Evolutionary conservation across 2,329 filamentous ascomycete genomes (phyloP).

Genomic region (Plectosphaerella plurivora): DNA sequence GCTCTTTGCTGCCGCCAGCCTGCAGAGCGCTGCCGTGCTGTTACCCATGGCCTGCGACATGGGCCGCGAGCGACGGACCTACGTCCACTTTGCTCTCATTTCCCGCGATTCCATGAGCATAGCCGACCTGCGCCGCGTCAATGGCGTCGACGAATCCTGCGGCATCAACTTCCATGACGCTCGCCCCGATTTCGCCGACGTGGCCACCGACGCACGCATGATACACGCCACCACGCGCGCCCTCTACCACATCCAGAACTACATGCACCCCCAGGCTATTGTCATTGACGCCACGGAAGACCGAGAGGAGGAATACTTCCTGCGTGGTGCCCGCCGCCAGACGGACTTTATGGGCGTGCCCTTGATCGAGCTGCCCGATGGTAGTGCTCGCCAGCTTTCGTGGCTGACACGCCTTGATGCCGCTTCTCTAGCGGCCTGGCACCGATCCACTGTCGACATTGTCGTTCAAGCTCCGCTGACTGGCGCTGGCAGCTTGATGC

Average conservation of each 20-base stretch:
- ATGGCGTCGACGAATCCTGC: constrained; percentile 72
- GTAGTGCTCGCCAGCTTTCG: constrained; percentile 56
- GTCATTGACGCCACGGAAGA: constrained; percentile 61
- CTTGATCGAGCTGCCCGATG: constrained; percentile 69
- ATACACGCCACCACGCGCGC: constrained; percentile 59
- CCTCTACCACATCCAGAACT: constrained; percentile 66
- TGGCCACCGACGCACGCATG: constrained; percentile 68
- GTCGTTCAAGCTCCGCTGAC: constrained; percentile 70
- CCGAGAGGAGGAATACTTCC: constrained; percentile 66
- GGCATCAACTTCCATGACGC: constrained; percentile 66
- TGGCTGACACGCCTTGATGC: constrained; percentile 81
- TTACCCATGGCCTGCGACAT: constrained; percentile 86
- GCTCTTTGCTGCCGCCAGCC: constrained; percentile 71
- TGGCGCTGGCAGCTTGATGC: constrained; percentile 69
- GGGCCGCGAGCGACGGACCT: constrained; percentile 62
- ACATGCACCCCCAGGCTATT: constrained; percentile 72
- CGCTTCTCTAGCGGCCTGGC: constrained; percentile 70
- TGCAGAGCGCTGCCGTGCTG: constrained; percentile 67
- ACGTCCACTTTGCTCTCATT: constrained; percentile 79
- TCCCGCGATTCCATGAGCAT: constrained; percentile 67
- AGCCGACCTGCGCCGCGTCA: constrained; percentile 66
- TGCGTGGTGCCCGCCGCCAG: constrained; percentile 53
- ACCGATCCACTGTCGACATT: constrained; percentile 74
- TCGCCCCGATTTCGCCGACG: constrained; percentile 66
- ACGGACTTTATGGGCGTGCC: constrained; percentile 48